These are phyloP conservation scores for Ambispora gerdemannii DNA, from an alignment of 192 early-diverging fungal species.

Conservation along the genomic window DNA sequence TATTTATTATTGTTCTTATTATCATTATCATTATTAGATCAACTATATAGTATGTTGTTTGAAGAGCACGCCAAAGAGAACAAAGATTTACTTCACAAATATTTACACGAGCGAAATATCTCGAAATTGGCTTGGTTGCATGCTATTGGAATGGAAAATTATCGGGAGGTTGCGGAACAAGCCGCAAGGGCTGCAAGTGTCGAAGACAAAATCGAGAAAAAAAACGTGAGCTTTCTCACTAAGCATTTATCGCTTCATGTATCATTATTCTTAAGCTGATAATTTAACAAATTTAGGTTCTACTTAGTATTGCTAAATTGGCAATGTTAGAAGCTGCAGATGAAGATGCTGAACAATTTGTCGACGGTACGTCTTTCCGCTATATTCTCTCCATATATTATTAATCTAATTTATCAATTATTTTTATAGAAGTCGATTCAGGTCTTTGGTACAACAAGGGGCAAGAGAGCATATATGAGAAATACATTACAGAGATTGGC, in stretches of 20 bases:
- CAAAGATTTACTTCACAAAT: not conserved
- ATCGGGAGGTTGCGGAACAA: not conserved
- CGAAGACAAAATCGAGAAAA: not conserved
- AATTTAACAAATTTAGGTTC: not conserved
- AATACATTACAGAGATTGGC: not conserved
- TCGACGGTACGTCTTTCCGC: not conserved
- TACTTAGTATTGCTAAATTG: constrained; percentile 4
- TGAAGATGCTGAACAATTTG: not conserved
- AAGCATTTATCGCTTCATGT: not conserved
- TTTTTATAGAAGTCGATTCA: too few species aligned
- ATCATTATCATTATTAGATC: not conserved
- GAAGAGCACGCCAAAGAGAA: not conserved
- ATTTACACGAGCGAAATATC: not conserved
- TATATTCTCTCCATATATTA: not conserved
- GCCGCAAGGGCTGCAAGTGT: not conserved
- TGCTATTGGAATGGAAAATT: not conserved
- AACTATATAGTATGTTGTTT: not conserved
- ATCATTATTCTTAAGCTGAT: not conserved
- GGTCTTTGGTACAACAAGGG: too few species aligned
- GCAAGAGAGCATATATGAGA: not conserved
- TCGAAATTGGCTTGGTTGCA: not conserved
- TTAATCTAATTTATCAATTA: not conserved
- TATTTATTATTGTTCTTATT: not conserved
- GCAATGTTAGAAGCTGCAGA: not conserved
- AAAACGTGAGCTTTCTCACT: not conserved